phyloP scores from a whole-genome alignment of 2,329 filamentous ascomycete genomes.

The Claviceps citrina region DNA sequence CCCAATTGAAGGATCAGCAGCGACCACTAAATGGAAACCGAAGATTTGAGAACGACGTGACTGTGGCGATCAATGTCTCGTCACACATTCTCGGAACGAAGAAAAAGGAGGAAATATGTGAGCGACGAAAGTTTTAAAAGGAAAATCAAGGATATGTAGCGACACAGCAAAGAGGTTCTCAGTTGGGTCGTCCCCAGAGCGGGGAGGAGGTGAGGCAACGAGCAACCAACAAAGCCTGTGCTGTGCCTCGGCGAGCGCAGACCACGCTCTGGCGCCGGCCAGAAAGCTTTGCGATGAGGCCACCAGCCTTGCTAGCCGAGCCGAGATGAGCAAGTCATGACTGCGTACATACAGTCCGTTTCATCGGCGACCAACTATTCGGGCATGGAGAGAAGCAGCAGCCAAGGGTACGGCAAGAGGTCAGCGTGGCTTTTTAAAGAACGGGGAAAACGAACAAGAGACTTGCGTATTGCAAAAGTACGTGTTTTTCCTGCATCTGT shows the following conservation, averaged over 20 bases:
- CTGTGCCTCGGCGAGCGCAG: not conserved
- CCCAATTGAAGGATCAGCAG: not conserved
- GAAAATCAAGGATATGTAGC: not conserved
- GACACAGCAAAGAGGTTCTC: no score
- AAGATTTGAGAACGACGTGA: no score
- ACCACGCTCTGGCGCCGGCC: not conserved
- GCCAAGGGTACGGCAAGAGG: not conserved
- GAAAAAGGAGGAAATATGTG: no score
- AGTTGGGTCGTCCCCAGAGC: no score
- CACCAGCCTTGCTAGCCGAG: not conserved
- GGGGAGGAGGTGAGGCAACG: no score
- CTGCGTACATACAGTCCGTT: no score
- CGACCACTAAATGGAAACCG: no score
- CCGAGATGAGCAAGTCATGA: not conserved
- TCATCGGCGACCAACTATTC: not conserved
- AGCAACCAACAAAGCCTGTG: not conserved
- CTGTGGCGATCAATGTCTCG: no score
- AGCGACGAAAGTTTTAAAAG: not conserved
- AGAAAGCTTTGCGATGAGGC: not conserved
- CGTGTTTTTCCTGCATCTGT: not conserved
- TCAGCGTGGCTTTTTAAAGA: not conserved
- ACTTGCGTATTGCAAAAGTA: not conserved
- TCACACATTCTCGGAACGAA: no score
- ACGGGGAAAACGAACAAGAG: not conserved
- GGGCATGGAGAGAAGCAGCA: not conserved